Evolutionary conservation across 163 green algal genomes (phyloP), one percentile per base, ranked within the genome.

Genomic region (Trebouxia gelatinosa): DNA sequence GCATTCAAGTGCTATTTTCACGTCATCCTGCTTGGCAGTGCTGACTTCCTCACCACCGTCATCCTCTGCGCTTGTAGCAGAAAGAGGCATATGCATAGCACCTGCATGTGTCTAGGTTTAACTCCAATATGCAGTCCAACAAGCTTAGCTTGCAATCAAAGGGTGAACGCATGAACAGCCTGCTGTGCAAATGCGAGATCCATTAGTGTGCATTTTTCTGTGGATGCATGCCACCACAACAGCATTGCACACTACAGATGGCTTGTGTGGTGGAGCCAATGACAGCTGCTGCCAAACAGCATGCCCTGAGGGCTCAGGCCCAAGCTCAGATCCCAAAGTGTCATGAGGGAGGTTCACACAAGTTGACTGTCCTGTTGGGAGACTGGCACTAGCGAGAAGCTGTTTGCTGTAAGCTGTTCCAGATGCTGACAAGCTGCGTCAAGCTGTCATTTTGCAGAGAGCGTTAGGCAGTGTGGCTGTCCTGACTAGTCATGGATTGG

Each of bases 181-280:
- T n/a, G n/a, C n/a, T n/a, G n/a, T n/a, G n/a, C n/a, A n/a, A n/a
- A n/a, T n/a, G n/a, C n/a, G n/a, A n/a, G n/a, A n/a, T n/a, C n/a
- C n/a, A n/a, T n/a, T n/a, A n/a, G n/a, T n/a, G n/a, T n/a, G n/a
- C n/a, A n/a, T n/a, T n/a, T n/a, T n/a, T n/a, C n/a, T n/a, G n/a
- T n/a, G n/a, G n/a, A n/a, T 54, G 43, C 43, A 54, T 54, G 13
- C 13, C 43, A 9, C 43, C 11, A 13, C 58, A 67, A 34, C 26
- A 34, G 17, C 7, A 6, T 17, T 38, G 26, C 6, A 32, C 23
- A 17, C 6, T 76, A 28, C 40, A 76, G 43, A 62, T 76, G 68
- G 43, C 64, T 40, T 76, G 68, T 76, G 46, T 64, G 5, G 43
- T 76, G 29, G 46, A 62, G 68, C 68, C 48, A 59, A 21, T 59